Evolutionary conservation across 2,329 filamentous ascomycete genomes (phyloP).

Genomic region (Colletotrichum lini): DNA sequence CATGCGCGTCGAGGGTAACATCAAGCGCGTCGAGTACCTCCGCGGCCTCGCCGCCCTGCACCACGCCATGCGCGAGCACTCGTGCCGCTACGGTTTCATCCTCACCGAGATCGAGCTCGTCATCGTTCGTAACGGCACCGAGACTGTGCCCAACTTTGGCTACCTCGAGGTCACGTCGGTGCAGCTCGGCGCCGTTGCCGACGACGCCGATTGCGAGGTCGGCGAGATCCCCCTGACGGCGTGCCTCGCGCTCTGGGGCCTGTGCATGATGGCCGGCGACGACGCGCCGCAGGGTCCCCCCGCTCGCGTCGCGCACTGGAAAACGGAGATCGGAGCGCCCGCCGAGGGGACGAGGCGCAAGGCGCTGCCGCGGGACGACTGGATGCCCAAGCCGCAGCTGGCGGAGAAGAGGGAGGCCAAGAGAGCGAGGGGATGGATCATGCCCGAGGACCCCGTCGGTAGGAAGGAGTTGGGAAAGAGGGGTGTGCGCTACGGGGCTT

Average conservation of each 20-base stretch:
- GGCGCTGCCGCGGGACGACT: conserved; percentile 77
- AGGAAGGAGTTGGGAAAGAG: conserved; percentile 80
- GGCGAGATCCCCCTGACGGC: conserved; percentile 72
- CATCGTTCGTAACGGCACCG: conserved; percentile 85
- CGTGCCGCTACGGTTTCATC: conserved; percentile 95
- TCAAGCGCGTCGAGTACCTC: conserved; percentile 89
- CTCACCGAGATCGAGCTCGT: conserved; percentile 96
- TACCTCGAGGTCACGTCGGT: conserved; percentile 82
- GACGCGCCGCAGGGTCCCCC: conserved; percentile 54
- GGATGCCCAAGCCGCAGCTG: conserved; percentile 82
- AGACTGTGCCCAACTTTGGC: conserved; percentile 85
- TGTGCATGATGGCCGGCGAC: conserved; percentile 79
- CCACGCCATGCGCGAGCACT: conserved; percentile 92
- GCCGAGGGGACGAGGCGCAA: conserved; percentile 80
- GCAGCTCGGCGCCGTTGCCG: conserved; percentile 64
- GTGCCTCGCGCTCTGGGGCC: conserved; percentile 81
- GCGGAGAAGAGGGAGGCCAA: conserved; percentile 85
- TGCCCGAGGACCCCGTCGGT: conserved; percentile 80
- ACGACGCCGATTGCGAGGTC: conserved; percentile 48
- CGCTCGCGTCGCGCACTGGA: conserved; percentile 72
- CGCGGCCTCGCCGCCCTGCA: conserved; percentile 89
- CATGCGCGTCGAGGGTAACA: conserved; percentile 88
- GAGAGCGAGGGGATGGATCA: conserved; percentile 80
- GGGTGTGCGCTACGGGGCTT: conserved; percentile 70
- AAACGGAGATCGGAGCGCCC: conserved; percentile 80